Percentiles rank a stretch among this genome's conserved stretches.
Conservation (phyloP, 1,284 basidiomycete genomes). For the Pseudozyma hubeiensis region DNA sequence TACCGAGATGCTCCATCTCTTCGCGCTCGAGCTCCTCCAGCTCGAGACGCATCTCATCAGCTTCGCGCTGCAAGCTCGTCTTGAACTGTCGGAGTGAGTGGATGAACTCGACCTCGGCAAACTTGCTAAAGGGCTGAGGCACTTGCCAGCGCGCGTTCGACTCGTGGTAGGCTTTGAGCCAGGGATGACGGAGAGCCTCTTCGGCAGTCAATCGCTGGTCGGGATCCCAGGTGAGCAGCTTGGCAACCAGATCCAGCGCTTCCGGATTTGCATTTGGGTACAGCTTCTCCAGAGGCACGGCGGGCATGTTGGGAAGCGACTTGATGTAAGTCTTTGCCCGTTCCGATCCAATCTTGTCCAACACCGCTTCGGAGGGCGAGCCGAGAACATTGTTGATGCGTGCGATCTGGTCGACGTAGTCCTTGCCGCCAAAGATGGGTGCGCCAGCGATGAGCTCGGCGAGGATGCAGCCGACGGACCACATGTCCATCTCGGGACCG, state of each 20-base stretch:
- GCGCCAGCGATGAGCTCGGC: constrained; percentile 64
- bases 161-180: constrained; percentile 64
- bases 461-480: constrained; percentile 67
- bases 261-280: constrained; percentile 57
- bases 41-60: constrained; percentile 59
- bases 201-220: constrained; percentile 62
- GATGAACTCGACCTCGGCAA: constrained; percentile 65
- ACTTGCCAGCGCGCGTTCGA: constrained; percentile 56
- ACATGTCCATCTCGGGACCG: constrained; percentile 67
- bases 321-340: constrained; percentile 62
- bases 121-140: constrained; percentile 58
- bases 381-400: constrained; percentile 67
- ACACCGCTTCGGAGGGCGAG: constrained; percentile 51
- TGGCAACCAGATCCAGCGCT: constrained; percentile 61
- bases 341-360: constrained; percentile 63
- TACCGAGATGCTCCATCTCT: constrained; percentile 37
- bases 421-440: constrained; percentile 67
- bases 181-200: constrained; percentile 64
- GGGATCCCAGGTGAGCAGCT: constrained; percentile 65
- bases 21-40: constrained; percentile 52
- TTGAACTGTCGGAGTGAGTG: constrained; percentile 61
- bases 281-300: constrained; percentile 51
- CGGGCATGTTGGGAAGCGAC: constrained; percentile 56
- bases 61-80: constrained; percentile 58
- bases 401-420: constrained; percentile 68